These are phyloP conservation scores for Azolla pinnata DNA, from an alignment of 75 land plant species.

Conservation along the genomic window DNA sequence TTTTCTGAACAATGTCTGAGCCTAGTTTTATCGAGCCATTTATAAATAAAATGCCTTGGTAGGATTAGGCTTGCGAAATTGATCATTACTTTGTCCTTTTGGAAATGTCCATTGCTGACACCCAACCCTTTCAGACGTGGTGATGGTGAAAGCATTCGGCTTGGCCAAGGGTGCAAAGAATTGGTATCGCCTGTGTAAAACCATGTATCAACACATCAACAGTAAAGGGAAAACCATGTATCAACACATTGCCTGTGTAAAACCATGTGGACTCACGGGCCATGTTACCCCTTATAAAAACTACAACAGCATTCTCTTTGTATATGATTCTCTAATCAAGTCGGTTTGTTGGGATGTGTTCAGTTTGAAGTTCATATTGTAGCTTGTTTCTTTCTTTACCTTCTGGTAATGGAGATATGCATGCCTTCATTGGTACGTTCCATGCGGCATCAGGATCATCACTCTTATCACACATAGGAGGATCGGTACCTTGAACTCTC, in stretches of 20 bases:
- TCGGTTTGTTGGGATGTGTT: too few species aligned
- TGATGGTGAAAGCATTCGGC: slow-evolving; percentile 58
- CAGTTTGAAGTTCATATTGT: too few species aligned
- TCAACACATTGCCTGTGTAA: neutral
- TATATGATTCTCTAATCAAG: too few species aligned
- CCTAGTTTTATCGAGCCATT: too few species aligned
- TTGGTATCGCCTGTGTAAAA: slow-evolving; percentile 24
- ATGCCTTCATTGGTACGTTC: slow-evolving; percentile 67
- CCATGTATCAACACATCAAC: neutral
- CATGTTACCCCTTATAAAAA: neutral
- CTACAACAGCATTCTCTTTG: neutral
- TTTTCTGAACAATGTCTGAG: too few species aligned
- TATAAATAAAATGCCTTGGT: too few species aligned
- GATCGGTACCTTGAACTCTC: slow-evolving; percentile 48
- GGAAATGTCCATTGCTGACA: slow-evolving; percentile 36
- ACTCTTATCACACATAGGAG: slow-evolving; percentile 52
- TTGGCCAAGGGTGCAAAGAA: slow-evolving; percentile 81
- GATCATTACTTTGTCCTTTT: slow-evolving; percentile 57
- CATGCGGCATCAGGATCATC: slow-evolving; percentile 61
- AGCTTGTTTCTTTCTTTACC: too few species aligned
- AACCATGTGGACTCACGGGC: neutral
- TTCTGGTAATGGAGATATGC: slow-evolving; percentile 56
- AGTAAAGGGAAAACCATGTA: neutral
- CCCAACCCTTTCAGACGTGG: slow-evolving; percentile 73
- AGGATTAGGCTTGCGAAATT: neutral